Base-by-base conservation (phyloP, 441 rosid genomes). In the Croton setiger region DNA sequence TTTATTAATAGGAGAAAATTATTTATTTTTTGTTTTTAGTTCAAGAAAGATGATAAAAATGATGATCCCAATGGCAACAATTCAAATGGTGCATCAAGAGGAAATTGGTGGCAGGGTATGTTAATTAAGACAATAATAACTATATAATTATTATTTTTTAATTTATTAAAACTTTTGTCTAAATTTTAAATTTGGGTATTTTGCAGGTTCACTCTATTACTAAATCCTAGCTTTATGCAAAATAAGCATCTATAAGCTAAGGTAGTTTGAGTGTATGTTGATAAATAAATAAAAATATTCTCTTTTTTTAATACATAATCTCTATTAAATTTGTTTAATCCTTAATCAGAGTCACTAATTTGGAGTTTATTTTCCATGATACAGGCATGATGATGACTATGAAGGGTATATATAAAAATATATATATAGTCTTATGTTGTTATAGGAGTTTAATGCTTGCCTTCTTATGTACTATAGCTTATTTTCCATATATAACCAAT, bases 21-120 rank as follows among this genome's bases (percentile, higher is more conserved):
- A 39, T 4, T 23, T 1, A 48, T 15, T 36, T 37, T 31, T 43
- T 51, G 1, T 45, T 36, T 23, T 41, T 69, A 86, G 89, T 60
- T 67, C 72, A 83, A 86, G 76, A 83, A 79, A 71, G 84, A 86
- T 20, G 84, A 68, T 53, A 84, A 60, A 80, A 79, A 84, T 12
- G 82, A 79, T 62, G 90, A 83, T 64, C 82, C 86, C n/a, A 73
- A 68, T 56, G 93, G 77, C 67, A 81, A 62, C 61, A 83, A 85
- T 72, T 60, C 84, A 4, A 31, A 78, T 60, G 70, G 86, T 75
- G 84, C 89, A 69, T 91, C 93, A 6, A 82, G 96, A 78, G 98
- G 98, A 60, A 91, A 93, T 54, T 93, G 98, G 98, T 93, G 98
- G 97, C 85, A 91, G 80, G 97, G 98, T 92, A 76, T 31, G 75